Evolutionary conservation across 768 basidiomycete species (phyloP), one percentile per base, ranked within the genome.

Genomic region (Leccinum ochraceum): DNA sequence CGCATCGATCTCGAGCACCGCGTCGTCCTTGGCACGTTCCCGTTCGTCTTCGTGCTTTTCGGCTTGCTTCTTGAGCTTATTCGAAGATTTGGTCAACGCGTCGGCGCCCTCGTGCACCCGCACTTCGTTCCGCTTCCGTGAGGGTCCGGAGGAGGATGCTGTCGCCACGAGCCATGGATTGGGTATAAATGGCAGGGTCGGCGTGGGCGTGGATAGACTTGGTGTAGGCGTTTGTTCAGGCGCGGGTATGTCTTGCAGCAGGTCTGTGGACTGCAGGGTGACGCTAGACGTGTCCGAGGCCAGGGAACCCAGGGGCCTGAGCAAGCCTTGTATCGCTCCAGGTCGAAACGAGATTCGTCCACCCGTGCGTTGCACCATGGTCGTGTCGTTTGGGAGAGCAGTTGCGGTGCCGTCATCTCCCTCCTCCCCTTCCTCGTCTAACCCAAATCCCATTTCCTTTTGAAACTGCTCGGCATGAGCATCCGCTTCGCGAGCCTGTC

Each of bases 131-230:
- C 83, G 83, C 72, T 90, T 93, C 61, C 86, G 85, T 0, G 86
- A 77, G 3, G 78, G 74, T 56, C 85, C 88, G 22, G 74, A 71
- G 4, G 79, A 67, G 1, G 78, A 46, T 11, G 44, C 54, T 7
- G 59, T 65, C 10, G 76, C 76, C 1, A 76, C 74, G 17, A 97
- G 86, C 94, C 96, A 98, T 10, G 95, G 95, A 72, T 98, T 98
- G 60, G 71, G 54, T 30, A 72, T 69, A 37, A 60, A 42, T 3
- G 52, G 42, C 6, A 62, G 10, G 10, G 60, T 53, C 4, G 74
- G 63, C 28, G 62, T 56, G 6, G 66, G 62, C 37, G 70, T 62
- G 56, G 66, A 57, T 9, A 49, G 57, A 49, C 59, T 72, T 30
- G 66, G 50, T 26, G 65, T 37, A 2, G 60, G 37, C 2, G 58